These are phyloP conservation scores for Mycothermus thermophilus DNA, from an alignment of 495 filamentous ascomycete species.

Conservation along the genomic window DNA sequence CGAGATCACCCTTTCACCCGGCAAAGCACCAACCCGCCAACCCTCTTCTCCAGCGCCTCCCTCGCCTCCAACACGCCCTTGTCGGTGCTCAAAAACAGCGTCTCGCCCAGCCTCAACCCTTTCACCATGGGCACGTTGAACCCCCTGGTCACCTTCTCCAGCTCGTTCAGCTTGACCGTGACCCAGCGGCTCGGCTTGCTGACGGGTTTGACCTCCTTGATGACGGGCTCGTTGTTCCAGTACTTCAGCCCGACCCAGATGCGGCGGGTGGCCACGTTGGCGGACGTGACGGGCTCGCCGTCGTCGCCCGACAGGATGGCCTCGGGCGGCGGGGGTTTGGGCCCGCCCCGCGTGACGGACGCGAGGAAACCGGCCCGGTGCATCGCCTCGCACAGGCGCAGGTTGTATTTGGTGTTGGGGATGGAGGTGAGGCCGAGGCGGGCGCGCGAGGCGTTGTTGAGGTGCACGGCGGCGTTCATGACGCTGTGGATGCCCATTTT, in stretches of 20 bases:
- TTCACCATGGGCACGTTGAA: conserved; percentile 47
- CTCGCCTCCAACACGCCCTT: conserved; percentile 69
- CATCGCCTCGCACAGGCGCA: conserved; percentile 58
- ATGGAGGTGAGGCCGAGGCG: conserved; percentile 79
- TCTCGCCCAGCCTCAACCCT: conserved; percentile 72
- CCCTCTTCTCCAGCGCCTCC: conserved; percentile 72
- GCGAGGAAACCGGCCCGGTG: conserved; percentile 74
- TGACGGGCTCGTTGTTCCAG: conserved; percentile 72
- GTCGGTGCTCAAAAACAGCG: conserved; percentile 66
- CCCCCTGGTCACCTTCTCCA: conserved; percentile 54
- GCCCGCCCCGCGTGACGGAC: conserved; percentile 65
- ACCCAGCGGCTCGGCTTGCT: conserved; percentile 65
- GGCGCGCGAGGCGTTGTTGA: conserved; percentile 83
- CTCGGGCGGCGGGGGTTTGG: conserved; percentile 46
- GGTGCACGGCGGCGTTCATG: conserved; percentile 72
- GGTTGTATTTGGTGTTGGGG: conserved; percentile 67
- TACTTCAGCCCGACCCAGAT: conserved; percentile 94
- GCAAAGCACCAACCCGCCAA: conserved; percentile 75
- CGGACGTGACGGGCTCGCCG: conserved; percentile 57
- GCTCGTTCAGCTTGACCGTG: conserved; percentile 43
- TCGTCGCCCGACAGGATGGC: conserved; percentile 34
- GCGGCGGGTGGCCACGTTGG: conserved; percentile 62
- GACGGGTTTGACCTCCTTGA: conserved; percentile 54
- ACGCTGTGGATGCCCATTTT: conserved; percentile 80
- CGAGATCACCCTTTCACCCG: no score